Evolutionary conservation across 2,329 filamentous ascomycete species (phyloP).

Genomic region (Aaosphaeria arxii): DNA sequence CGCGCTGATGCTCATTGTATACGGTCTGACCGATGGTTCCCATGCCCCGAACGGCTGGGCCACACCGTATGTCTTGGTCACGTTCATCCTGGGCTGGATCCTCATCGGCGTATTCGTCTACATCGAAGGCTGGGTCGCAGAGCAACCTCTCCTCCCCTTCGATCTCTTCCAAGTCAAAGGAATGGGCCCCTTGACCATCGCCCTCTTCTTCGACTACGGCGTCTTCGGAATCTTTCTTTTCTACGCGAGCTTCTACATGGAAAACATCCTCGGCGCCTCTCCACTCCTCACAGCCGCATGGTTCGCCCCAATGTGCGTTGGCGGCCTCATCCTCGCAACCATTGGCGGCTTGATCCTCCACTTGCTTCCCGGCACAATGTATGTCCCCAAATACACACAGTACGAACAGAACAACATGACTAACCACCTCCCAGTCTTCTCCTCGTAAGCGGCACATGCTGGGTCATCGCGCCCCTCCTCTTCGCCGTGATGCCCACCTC

Average conservation of each 20-base stretch:
- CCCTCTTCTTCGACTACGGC: slow-evolving; percentile 45
- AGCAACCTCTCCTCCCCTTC: slow-evolving; percentile 65
- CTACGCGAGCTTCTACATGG: slow-evolving; percentile 38
- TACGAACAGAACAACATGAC: not conserved
- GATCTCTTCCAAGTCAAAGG: slow-evolving; percentile 68
- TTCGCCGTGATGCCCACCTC: slow-evolving; percentile 32
- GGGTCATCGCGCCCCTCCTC: slow-evolving; percentile 27
- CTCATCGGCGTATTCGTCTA: slow-evolving; percentile 62
- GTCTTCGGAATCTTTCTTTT: slow-evolving; percentile 37
- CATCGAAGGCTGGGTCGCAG: slow-evolving; percentile 68
- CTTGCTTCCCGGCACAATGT: slow-evolving; percentile 31
- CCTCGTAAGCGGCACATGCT: slow-evolving; percentile 28
- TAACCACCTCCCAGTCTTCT: slow-evolving; percentile 13
- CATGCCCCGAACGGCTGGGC: slow-evolving; percentile 67
- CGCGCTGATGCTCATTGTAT: slow-evolving; percentile 68
- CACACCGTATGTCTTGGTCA: slow-evolving; percentile 69
- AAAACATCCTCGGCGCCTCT: slow-evolving; percentile 24
- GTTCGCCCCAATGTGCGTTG: slow-evolving; percentile 36
- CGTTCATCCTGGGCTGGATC: slow-evolving; percentile 61
- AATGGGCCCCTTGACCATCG: slow-evolving; percentile 49
- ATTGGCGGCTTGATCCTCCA: slow-evolving; percentile 34
- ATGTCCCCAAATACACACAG: not conserved
- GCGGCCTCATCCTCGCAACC: slow-evolving; percentile 32
- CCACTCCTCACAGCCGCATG: slow-evolving; percentile 31
- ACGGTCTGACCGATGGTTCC: slow-evolving; percentile 70